Evolutionary conservation across 2,329 filamentous ascomycete genomes (phyloP).

Genomic region (Cercospora zeina): DNA sequence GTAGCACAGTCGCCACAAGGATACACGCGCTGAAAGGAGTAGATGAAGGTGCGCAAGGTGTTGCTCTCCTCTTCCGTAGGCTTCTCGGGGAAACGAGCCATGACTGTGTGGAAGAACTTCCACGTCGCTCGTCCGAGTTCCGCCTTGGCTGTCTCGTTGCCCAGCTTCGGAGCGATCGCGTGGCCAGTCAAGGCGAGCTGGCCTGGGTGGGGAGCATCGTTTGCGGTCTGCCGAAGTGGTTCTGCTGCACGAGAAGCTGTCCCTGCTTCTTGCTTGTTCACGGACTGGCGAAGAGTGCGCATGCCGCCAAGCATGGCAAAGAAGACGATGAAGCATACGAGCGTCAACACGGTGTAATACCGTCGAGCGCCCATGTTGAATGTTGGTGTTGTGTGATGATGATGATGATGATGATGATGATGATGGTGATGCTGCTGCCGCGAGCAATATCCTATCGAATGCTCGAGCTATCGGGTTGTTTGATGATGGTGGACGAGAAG

Average conservation of each 20-base stretch:
- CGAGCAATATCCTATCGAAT: not conserved
- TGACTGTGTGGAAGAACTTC: slow-evolving; percentile 67
- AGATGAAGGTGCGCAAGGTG: slow-evolving; percentile 61
- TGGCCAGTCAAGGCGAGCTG: slow-evolving; percentile 41
- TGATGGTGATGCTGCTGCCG: not conserved
- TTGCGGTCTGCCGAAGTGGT: not conserved
- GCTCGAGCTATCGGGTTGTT: not conserved
- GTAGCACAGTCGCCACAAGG: slow-evolving; percentile 67
- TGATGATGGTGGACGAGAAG: not conserved
- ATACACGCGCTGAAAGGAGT: slow-evolving; percentile 65
- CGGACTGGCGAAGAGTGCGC: slow-evolving; percentile 10
- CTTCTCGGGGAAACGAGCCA: slow-evolving; percentile 65
- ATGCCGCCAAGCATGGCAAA: slow-evolving; percentile 46
- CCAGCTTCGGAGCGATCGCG: slow-evolving; percentile 76
- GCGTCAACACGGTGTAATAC: slow-evolving; percentile 16
- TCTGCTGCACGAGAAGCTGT: slow-evolving; percentile 5
- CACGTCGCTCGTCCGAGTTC: slow-evolving; percentile 66
- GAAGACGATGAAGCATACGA: slow-evolving; percentile 41
- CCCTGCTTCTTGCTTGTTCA: not conserved
- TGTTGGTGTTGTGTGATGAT: not conserved
- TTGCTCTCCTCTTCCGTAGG: slow-evolving; percentile 61
- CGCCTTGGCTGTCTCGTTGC: slow-evolving; percentile 76
- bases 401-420: too few species aligned
- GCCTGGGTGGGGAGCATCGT: slow-evolving; percentile 14
- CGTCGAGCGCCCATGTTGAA: slow-evolving; percentile 14